Percentiles rank a stretch among this genome's conserved stretches.
Conservation (phyloP, 768 basidiomycete genomes). For the Amanita molliuscula region DNA sequence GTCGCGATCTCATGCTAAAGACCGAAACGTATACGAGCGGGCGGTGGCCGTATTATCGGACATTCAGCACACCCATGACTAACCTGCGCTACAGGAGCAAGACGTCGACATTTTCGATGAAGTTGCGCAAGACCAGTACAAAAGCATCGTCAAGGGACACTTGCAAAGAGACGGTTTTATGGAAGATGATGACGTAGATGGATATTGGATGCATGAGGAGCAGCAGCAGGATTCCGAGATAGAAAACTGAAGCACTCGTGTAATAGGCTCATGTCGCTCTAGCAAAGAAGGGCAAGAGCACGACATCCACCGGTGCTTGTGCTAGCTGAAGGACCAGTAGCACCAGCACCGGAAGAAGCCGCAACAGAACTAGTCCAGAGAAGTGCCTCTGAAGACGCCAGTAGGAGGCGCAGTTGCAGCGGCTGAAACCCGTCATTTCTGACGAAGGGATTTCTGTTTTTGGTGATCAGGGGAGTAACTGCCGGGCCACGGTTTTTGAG, state of each 20-base stretch:
- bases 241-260: conserved; percentile 20
- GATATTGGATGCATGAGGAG: conserved; percentile 71
- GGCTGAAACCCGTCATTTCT: not conserved
- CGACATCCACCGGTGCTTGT: conserved; percentile 10
- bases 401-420: conserved; percentile 1
- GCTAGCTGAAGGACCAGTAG: not conserved
- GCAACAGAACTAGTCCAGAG: not conserved
- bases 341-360: not conserved
- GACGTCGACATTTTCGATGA: conserved; percentile 78
- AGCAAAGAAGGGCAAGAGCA: conserved; percentile 33
- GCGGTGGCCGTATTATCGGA: conserved; percentile 38
- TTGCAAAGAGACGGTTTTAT: conserved; percentile 90
- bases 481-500: not conserved
- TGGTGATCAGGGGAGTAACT: not conserved
- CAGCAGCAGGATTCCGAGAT: conserved; percentile 47
- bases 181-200: conserved; percentile 86
- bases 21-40: conserved; percentile 45
- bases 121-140: conserved; percentile 85
- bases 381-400: not conserved
- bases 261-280: not conserved
- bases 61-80: not conserved
- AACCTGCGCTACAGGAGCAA: conserved; percentile 26
- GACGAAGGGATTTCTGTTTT: conserved; percentile 1
- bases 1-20: conserved; percentile 28
- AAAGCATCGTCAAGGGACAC: conserved; percentile 70